phyloP scores from a whole-genome alignment of 2,329 filamentous ascomycete species.

The Trichoderma gracile region DNA sequence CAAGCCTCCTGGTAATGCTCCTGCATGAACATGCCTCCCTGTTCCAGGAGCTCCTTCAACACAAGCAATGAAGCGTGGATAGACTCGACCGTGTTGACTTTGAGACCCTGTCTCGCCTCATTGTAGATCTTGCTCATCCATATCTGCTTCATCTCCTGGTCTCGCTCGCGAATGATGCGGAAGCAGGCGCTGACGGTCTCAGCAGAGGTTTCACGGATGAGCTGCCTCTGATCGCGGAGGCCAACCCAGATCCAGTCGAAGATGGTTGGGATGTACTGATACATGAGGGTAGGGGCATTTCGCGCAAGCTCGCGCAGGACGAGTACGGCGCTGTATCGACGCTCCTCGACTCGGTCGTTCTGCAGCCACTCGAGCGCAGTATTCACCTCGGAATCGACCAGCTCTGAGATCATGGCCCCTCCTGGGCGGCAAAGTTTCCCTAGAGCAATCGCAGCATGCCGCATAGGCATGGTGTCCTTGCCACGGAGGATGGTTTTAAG shows the following conservation, averaged over 20 bases:
- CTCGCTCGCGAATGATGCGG: slow-evolving; percentile 90
- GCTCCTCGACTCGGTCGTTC: slow-evolving; percentile 88
- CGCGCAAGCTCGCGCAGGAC: slow-evolving; percentile 87
- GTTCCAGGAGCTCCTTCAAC: slow-evolving; percentile 86
- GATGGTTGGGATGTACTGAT: slow-evolving; percentile 90
- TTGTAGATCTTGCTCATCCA: slow-evolving; percentile 92
- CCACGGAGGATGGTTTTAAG: slow-evolving; percentile 85
- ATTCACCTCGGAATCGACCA: slow-evolving; percentile 96
- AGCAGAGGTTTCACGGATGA: slow-evolving; percentile 88
- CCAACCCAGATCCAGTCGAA: slow-evolving; percentile 97
- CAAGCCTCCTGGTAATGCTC: slow-evolving; percentile 89
- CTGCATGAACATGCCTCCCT: slow-evolving; percentile 99
- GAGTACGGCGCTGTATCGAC: slow-evolving; percentile 89
- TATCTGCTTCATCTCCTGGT: slow-evolving; percentile 79
- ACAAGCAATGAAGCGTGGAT: slow-evolving; percentile 94
- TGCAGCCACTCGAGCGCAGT: slow-evolving; percentile 96
- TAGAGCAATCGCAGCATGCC: slow-evolving; percentile 82
- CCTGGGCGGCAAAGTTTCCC: slow-evolving; percentile 90
- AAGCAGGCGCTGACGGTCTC: slow-evolving; percentile 95
- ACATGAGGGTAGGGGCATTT: slow-evolving; percentile 93
- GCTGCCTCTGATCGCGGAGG: slow-evolving; percentile 81
- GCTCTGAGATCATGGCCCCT: slow-evolving; percentile 88
- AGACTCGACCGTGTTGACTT: slow-evolving; percentile 77
- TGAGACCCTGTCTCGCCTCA: slow-evolving; percentile 78
- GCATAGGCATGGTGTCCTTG: slow-evolving; percentile 88